Base-by-base conservation (phyloP, 257 asterid species). In the Lavandula angustifolia region DNA sequence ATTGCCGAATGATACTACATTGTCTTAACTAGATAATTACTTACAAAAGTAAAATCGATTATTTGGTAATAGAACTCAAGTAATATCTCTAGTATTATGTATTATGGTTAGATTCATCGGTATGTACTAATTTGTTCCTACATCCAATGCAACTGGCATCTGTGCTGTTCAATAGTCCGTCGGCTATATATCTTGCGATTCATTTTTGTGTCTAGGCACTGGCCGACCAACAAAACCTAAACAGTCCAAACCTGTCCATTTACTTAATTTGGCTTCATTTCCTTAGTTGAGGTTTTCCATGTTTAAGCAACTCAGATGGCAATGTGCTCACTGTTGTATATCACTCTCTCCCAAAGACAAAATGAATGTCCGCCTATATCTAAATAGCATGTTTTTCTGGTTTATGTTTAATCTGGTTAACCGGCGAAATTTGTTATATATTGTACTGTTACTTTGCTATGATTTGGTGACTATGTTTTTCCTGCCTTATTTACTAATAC, bases 401-500 rank as follows among this genome's bases (percentile, higher is more conserved):
- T 17, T 29, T n/a, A 48, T 8, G 4, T 42, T 3, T 44, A n/a
- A 12, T 42, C 58, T 48, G 33, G 52, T 58, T n/a, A 53, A 35
- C 58, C 33, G 38, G 9, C 12, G 12, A 35, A 32, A 16, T 13
- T 9, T 27, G 16, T 54, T 27, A 13, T 3, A 11, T 16, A 22
- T 54, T 48, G 64, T 43, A 31, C 50, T 17, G 14, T 56, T 54
- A 12, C 14, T 13, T 34, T 65, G 35, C 9, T 54, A 42, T 47
- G n/a, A 14, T 42, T 63, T 57, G 34, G 56, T 46, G 32, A 35
- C 40, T 16, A n/a, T 53, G 37, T 49, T 3, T 43, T 9, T 47
- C 56, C 64, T 64, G 46, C 41, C 58, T 44, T 50, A 42, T 67
- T 51, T 54, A 56, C 56, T 51, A 17, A 31, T 49, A 13, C 48